Conservation (phyloP, 1,139 yeast species). For the Lodderomyces theae region DNA sequence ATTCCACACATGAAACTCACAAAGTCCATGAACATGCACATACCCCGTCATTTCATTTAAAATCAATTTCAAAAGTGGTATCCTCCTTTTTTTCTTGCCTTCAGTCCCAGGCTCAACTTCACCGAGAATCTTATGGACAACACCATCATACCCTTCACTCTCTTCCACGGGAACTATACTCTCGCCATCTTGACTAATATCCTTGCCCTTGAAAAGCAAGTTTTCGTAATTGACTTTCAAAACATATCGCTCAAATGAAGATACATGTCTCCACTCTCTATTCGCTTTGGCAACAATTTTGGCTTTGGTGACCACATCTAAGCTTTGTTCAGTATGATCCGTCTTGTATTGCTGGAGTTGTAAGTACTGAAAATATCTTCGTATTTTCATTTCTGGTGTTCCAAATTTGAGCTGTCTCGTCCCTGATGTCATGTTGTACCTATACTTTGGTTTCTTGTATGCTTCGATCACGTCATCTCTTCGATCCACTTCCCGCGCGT, state of each 20-base stretch:
- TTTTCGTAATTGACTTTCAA: not conserved
- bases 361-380: not conserved
- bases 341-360: not conserved
- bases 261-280: not conserved
- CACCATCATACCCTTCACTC: conserved; percentile 2
- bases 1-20: conserved; percentile 8
- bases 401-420: not conserved
- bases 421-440: conserved; percentile 3
- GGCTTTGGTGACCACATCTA: not conserved
- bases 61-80: conserved; percentile 3
- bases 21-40: conserved; percentile 3
- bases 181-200: not conserved
- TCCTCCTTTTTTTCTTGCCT: not conserved
- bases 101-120: conserved; percentile 1
- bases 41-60: conserved; percentile 4
- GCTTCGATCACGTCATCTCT: not conserved
- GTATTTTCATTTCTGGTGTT: not conserved
- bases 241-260: not conserved
- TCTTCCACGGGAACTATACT: not conserved
- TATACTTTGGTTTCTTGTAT: conserved; percentile 2
- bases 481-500: not conserved
- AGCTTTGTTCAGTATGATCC: not conserved
- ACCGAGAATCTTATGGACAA: not conserved
- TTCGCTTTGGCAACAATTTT: not conserved
- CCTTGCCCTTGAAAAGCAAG: conserved; percentile 1